Base-by-base conservation (phyloP, 805 yeast genomes). In the Candida sithepensis region DNA sequence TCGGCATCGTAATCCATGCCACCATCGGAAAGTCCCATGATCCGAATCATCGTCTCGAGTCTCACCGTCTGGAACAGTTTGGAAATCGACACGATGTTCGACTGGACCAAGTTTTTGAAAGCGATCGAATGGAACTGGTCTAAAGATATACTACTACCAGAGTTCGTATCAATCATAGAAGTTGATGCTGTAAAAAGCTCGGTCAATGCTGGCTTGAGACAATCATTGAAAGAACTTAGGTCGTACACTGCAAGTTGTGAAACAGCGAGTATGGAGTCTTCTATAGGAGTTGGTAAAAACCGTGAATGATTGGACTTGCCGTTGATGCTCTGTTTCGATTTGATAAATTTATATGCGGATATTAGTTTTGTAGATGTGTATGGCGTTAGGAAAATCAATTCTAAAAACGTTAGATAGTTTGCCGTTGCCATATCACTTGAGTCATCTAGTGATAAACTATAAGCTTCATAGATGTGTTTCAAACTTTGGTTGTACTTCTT, bases 21-120 rank as follows among this genome's bases (percentile, higher is more conserved):
- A 6, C 18, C 16, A 22, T 41, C 41, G 3, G 48, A 30, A 4
- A 57, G 42, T 6, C 50, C 56, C 7, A 56, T 23, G 1, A 60
- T 41, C 10, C 23, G 39, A 2, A 24, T 21, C 12, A 64, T 40
- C 1, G 56, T 53, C 1, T 43, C 14, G 2, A 64, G 5, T 36
- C 45, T 24, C 4, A 65, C 47, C n/a, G 46, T 56, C 5, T 21
- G 19, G 32, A 61, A 65, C 13, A 50, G 41, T 21, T 40, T 49
- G 0, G 67, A 60, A 1, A 59, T 41, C 2, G 55, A 37, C 4
- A 60, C 43, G 6, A 65, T 43, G 42, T 64, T 57, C 36, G 45
- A 46, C 41, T 58, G 62, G 13, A 59, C n/a, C 14, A 60, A 5
- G 30, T 52, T 52, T 23, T 39, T 34, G 4, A 36, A 13, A 13